Conservation (phyloP, 192 early-diverging fungal species). For the Chytriomyces confervae region DNA sequence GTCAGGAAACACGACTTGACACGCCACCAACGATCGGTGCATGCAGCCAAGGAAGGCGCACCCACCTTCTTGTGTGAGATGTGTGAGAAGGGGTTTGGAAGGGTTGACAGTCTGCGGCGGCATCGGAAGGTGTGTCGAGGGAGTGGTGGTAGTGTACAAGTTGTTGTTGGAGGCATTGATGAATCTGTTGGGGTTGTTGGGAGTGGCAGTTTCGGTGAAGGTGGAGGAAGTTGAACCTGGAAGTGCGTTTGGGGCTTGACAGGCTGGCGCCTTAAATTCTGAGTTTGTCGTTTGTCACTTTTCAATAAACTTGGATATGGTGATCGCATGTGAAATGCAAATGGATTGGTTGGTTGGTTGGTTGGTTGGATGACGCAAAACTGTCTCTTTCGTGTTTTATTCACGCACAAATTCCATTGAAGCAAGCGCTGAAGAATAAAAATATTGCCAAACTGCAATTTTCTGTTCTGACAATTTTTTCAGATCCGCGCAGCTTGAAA, state of each 20-base stretch:
- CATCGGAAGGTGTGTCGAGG: constrained; percentile 3
- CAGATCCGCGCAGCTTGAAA: too few relatives aligned
- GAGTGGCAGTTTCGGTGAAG: too few relatives aligned
- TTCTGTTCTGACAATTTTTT: too few relatives aligned
- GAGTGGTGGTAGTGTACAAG: not conserved
- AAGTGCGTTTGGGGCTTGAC: not conserved
- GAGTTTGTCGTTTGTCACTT: not conserved
- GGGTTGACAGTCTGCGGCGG: constrained; percentile 9
- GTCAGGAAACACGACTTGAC: constrained; percentile 8
- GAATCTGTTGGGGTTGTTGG: too few relatives aligned
- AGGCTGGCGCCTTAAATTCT: not conserved
- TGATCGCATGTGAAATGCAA: too few relatives aligned
- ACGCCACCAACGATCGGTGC: not conserved
- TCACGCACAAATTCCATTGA: too few relatives aligned
- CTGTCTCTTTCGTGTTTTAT: too few relatives aligned
- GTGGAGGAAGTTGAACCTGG: not conserved
- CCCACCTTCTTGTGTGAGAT: not conserved
- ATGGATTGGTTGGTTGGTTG: too few relatives aligned
- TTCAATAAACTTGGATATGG: too few relatives aligned
- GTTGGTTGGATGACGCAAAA: too few relatives aligned
- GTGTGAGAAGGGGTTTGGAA: constrained; percentile 12
- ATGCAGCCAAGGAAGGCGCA: not conserved
- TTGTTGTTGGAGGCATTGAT: not conserved
- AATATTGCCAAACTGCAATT: too few relatives aligned
- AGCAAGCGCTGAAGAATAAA: too few relatives aligned